phyloP scores from a whole-genome alignment of 345 rosid genomes.

The Moricandia arvensis region DNA sequence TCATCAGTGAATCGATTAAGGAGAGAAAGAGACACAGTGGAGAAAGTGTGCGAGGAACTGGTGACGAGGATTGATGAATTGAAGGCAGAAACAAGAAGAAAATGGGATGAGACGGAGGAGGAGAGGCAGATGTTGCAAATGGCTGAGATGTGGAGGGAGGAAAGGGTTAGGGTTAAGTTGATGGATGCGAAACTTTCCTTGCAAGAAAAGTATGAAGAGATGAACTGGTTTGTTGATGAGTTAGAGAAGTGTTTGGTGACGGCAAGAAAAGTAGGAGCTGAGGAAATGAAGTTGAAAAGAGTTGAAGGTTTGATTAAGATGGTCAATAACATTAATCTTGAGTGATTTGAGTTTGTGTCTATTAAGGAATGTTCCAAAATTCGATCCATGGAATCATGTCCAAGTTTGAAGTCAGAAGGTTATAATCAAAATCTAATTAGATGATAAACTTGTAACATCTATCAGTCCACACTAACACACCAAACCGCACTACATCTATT shows the following conservation, averaged over 20 bases:
- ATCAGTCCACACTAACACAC: background rate
- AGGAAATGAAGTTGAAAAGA: constrained; percentile 16
- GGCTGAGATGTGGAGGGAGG: constrained; percentile 94
- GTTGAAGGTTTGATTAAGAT: constrained; percentile 25
- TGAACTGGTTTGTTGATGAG: constrained; percentile 46
- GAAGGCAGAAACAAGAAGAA: constrained; percentile 54
- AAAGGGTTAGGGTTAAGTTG: constrained; percentile 85
- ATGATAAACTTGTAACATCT: background rate
- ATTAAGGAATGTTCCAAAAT: background rate
- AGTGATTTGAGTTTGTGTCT: constrained; percentile 5
- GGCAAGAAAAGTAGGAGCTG: constrained; percentile 21
- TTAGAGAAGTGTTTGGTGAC: constrained; percentile 30
- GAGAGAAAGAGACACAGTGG: constrained; percentile 66
- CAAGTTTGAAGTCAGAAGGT: background rate
- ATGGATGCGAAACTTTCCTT: constrained; percentile 58
- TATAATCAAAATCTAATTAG: background rate
- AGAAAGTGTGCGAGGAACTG: constrained; percentile 88
- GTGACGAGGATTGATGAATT: constrained; percentile 64
- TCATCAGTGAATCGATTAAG: constrained; percentile 37
- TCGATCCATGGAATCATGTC: background rate
- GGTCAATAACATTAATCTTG: background rate
- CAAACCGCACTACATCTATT: background rate
- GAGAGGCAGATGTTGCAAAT: constrained; percentile 81
- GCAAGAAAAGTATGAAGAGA: constrained; percentile 45
- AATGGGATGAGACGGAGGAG: constrained; percentile 59